These are phyloP conservation scores for Discostella stelligeroides DNA, from an alignment of 108 stramenopile species.

Conservation along the genomic window DNA sequence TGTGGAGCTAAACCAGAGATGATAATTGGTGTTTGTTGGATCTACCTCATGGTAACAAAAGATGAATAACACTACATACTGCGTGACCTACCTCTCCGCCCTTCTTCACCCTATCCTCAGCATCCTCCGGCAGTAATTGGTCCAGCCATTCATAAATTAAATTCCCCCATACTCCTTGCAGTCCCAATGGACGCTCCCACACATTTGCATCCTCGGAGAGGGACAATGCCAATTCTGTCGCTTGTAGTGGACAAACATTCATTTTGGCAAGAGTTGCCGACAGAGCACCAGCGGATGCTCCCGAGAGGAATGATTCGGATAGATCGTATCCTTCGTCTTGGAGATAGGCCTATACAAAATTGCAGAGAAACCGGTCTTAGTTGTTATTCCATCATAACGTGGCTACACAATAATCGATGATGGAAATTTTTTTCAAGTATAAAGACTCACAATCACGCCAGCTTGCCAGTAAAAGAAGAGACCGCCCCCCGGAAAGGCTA, in stretches of 20 bases:
- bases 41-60: too few relatives aligned
- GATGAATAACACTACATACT: too few relatives aligned
- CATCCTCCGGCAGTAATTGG: constrained; percentile 70
- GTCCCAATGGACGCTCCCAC: constrained; percentile 78
- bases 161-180: constrained; percentile 89
- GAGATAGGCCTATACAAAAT: constrained; percentile 50
- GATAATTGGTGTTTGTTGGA: not conserved
- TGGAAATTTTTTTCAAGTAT: too few relatives aligned
- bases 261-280: constrained; percentile 79
- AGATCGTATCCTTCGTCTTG: constrained; percentile 70
- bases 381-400: too few relatives aligned
- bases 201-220: constrained; percentile 75
- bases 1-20: constrained; percentile 31
- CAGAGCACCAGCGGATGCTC: constrained; percentile 90
- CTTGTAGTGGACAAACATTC: constrained; percentile 71
- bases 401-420: too few relatives aligned
- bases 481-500: constrained; percentile 88
- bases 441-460: constrained; percentile 62
- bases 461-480: constrained; percentile 95
- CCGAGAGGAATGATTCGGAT: constrained; percentile 47
- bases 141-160: constrained; percentile 87
- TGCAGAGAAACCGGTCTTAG: too few relatives aligned
- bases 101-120: constrained; percentile 48
- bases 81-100: not conserved
- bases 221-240: constrained; percentile 80